Evolutionary conservation across 225 moss, liverwort and hornwort species (phyloP).

Genomic region (Climacium dendroides): DNA sequence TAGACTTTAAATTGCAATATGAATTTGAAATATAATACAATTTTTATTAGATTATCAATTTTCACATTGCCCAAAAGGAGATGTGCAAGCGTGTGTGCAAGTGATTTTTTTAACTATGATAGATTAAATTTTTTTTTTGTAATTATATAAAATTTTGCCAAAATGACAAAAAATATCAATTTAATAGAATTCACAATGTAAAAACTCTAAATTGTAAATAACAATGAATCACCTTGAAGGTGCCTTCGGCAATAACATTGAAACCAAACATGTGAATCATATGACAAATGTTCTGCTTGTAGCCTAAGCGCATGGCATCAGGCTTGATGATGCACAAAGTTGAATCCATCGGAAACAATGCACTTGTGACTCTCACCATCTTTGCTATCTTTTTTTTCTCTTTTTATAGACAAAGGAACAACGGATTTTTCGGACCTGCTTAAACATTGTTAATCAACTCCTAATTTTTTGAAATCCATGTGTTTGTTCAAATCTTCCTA

Average conservation of each 20-base stretch:
- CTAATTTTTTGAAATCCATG: constrained; percentile 9
- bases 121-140: neutral
- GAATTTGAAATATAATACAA: neutral
- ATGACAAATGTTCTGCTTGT: constrained; percentile 66
- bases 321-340: constrained; percentile 92
- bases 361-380: constrained; percentile 61
- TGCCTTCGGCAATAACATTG: constrained; percentile 60
- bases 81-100: fast-evolving
- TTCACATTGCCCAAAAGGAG: too few relatives aligned
- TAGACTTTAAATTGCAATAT: neutral
- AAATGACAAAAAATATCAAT: fast-evolving
- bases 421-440: neutral
- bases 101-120: too few relatives aligned
- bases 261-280: constrained; percentile 77
- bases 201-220: neutral
- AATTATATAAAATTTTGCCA: too few relatives aligned
- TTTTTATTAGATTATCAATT: too few relatives aligned
- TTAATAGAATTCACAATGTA: neutral
- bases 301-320: constrained; percentile 76
- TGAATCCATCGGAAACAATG: constrained; percentile 67
- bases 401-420: neutral
- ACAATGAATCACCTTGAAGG: constrained; percentile 47
- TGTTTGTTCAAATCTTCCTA: neutral
- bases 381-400: neutral
- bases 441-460: neutral